Percentiles rank a stretch among this genome's conserved stretches.
Evolutionary conservation across 1,139 yeast species (phyloP).

Genomic region (Saccharomyces hybrid): DNA sequence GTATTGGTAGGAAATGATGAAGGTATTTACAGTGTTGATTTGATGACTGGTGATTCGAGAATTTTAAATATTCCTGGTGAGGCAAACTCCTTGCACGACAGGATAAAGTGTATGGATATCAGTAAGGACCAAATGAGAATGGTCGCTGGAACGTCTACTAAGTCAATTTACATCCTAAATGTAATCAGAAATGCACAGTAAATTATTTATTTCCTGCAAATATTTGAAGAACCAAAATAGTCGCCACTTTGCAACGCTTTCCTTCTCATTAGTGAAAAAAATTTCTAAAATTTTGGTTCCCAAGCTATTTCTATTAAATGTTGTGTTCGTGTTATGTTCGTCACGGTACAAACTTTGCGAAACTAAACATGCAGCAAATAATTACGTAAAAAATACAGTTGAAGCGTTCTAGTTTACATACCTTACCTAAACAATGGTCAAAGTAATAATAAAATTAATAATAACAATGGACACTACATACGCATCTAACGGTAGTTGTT

Average conservation of each 20-base stretch:
- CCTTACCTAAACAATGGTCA: neutral
- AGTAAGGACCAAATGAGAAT: neutral
- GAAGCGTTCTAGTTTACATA: neutral
- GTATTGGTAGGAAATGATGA: conserved; percentile 67
- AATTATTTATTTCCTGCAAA: neutral
- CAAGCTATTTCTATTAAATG: neutral
- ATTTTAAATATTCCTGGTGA: conserved; percentile 17
- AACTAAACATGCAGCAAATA: neutral
- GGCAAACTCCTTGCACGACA: neutral
- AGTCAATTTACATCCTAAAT: neutral
- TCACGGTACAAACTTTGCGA: neutral
- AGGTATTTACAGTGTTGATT: conserved; percentile 55
- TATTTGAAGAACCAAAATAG: neutral
- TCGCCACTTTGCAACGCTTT: neutral
- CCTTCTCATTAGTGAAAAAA: neutral
- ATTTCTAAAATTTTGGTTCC: neutral
- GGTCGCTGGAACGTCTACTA: neutral
- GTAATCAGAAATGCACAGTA: neutral
- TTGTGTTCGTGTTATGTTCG: neutral
- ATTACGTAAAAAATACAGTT: neutral
- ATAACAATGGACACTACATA: neutral
- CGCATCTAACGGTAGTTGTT: neutral
- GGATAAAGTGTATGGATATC: neutral
- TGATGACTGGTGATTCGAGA: conserved; percentile 34
- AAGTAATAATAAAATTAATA: neutral